Conservation (phyloP, 805 yeast genomes). For the Hanseniaspora guilliermondii region DNA sequence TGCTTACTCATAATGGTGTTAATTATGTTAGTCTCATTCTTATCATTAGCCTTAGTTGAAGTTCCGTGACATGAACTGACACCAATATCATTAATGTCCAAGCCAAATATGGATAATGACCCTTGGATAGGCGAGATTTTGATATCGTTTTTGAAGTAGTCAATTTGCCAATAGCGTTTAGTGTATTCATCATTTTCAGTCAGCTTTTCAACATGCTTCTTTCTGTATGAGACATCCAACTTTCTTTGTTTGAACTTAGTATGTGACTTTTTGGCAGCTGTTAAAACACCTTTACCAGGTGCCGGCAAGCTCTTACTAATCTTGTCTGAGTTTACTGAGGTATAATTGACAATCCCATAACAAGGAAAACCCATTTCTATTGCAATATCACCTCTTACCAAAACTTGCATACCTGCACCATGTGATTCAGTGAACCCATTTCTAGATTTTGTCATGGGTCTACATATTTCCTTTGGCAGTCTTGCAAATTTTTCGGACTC, state of each 20-base stretch:
- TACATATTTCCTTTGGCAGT: constrained; percentile 81
- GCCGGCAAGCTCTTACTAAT: constrained; percentile 87
- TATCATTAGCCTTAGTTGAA: constrained; percentile 92
- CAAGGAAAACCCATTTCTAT: constrained; percentile 85
- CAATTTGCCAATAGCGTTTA: constrained; percentile 77
- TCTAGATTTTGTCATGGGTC: constrained; percentile 79
- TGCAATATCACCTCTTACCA: constrained; percentile 78
- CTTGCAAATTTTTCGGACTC: constrained; percentile 65
- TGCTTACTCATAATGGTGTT: constrained; percentile 78
- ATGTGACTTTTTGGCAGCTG: constrained; percentile 66
- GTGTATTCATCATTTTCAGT: constrained; percentile 37
- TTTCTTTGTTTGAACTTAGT: constrained; percentile 12
- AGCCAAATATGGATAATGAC: constrained; percentile 76
- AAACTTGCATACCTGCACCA: constrained; percentile 80
- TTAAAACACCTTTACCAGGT: constrained; percentile 86
- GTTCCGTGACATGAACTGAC: constrained; percentile 96
- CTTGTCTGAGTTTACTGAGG: constrained; percentile 81
- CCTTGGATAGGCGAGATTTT: constrained; percentile 88
- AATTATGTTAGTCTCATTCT: constrained; percentile 80
- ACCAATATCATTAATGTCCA: constrained; percentile 77
- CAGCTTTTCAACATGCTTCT: constrained; percentile 14
- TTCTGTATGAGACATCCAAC: constrained; percentile 16
- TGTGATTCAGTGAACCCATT: constrained; percentile 89
- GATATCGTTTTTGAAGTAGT: constrained; percentile 72
- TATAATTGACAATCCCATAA: constrained; percentile 68